phyloP scores from a whole-genome alignment of 139 green algal species.

The Tetradesmus obliquus region DNA sequence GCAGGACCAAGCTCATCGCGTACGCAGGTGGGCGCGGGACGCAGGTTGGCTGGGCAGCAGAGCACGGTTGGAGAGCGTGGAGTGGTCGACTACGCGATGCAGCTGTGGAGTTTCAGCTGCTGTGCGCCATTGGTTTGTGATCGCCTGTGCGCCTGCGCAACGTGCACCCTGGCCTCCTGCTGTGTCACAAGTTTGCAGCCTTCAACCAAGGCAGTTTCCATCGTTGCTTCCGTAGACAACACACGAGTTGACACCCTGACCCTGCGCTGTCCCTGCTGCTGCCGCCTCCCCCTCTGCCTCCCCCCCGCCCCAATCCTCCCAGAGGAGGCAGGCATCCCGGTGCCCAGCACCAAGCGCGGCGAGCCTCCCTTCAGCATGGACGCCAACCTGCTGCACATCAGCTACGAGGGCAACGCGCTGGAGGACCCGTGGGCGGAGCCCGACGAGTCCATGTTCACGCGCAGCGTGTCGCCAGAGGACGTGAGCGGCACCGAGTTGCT shows the following conservation, averaged over 20 bases:
- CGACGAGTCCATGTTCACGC: slow-evolving; percentile 92
- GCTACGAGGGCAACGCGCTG: slow-evolving; percentile 89
- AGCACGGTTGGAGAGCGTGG: slow-evolving; percentile 67
- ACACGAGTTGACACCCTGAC: too few species aligned
- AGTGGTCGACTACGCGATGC: neutral
- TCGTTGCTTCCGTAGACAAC: too few species aligned
- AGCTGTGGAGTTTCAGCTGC: too few species aligned
- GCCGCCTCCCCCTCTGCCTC: too few species aligned
- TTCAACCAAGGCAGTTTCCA: too few species aligned
- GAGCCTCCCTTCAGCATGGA: slow-evolving; percentile 97
- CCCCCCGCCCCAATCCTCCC: neutral
- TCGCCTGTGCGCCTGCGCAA: too few species aligned
- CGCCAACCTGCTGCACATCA: slow-evolving; percentile 98
- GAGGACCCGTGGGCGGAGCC: slow-evolving; percentile 95
- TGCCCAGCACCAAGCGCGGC: slow-evolving; percentile 86
- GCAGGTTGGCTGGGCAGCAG: neutral
- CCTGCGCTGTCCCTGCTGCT: too few species aligned
- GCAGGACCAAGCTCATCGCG: slow-evolving; percentile 87
- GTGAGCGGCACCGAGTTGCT: slow-evolving; percentile 31
- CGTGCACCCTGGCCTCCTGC: too few species aligned
- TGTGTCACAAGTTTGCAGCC: too few species aligned
- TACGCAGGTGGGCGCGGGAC: slow-evolving; percentile 76
- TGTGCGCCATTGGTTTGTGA: too few species aligned
- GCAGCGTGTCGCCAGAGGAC: slow-evolving; percentile 90
- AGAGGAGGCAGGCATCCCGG: slow-evolving; percentile 49